These are phyloP conservation scores for Zymoseptoria tritici DNA, from an alignment of 2,329 filamentous ascomycete genomes.

Conservation along the genomic window DNA sequence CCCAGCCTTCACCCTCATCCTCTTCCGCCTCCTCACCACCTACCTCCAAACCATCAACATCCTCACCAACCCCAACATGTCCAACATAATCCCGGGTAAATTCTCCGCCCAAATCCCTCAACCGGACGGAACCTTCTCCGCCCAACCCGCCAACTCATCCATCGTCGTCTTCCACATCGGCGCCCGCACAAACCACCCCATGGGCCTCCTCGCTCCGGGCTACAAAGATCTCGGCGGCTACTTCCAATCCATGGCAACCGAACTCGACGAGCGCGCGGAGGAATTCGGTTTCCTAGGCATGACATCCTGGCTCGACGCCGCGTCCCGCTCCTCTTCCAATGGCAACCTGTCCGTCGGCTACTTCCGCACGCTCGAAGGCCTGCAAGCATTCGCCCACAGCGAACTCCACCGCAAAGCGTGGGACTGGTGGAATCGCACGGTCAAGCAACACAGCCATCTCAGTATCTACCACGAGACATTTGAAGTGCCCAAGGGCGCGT, in stretches of 20 bases:
- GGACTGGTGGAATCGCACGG: slow-evolving; percentile 42
- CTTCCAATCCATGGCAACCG: slow-evolving; percentile 35
- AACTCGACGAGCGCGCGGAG: slow-evolving; percentile 31
- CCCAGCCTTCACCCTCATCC: slow-evolving; percentile 29
- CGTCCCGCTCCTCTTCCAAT: slow-evolving; percentile 34
- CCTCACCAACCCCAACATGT: slow-evolving; percentile 34
- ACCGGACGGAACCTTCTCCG: slow-evolving; percentile 25
- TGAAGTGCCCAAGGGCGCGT: slow-evolving; percentile 36
- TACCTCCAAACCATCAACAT: slow-evolving; percentile 29
- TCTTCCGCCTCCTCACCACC: slow-evolving; percentile 29
- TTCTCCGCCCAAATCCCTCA: slow-evolving; percentile 35
- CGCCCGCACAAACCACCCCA: slow-evolving; percentile 32
- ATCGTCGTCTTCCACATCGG: slow-evolving; percentile 37
- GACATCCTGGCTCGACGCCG: slow-evolving; percentile 35
- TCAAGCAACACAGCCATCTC: slow-evolving; percentile 34
- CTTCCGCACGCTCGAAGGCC: slow-evolving; percentile 43
- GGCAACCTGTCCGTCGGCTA: slow-evolving; percentile 41
- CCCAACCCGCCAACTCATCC: slow-evolving; percentile 25
- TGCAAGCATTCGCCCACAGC: slow-evolving; percentile 48
- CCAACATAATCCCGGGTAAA: slow-evolving; percentile 30
- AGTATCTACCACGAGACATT: slow-evolving; percentile 52
- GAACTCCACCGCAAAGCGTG: slow-evolving; percentile 42
- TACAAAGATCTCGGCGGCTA: slow-evolving; percentile 33
- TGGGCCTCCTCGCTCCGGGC: slow-evolving; percentile 44
- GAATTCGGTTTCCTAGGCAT: slow-evolving; percentile 44